Evolutionary conservation across 805 yeast species (phyloP).

Genomic region (Metschnikowia picachoensis): DNA sequence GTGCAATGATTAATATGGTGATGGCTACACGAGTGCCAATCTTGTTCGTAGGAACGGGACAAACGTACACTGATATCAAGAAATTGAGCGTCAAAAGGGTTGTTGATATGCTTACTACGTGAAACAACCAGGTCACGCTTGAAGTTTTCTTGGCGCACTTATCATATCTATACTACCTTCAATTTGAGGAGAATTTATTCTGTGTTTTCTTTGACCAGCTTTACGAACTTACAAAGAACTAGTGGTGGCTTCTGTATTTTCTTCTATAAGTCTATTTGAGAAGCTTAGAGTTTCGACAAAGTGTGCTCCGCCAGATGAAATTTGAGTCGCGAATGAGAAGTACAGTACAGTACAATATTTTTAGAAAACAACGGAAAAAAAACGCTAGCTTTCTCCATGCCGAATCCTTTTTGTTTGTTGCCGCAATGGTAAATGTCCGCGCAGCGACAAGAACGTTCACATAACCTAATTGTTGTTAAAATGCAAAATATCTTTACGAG

Average conservation of each 20-base stretch:
- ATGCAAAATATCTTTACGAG: too few relatives aligned
- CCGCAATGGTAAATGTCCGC: too few relatives aligned
- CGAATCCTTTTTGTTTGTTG: too few relatives aligned
- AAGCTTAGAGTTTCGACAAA: not conserved
- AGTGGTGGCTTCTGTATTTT: not conserved
- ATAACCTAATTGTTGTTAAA: too few relatives aligned
- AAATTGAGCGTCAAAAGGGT: conserved; percentile 91
- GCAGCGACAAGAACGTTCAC: too few relatives aligned
- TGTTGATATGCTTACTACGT: conserved; percentile 75
- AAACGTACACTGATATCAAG: conserved; percentile 90
- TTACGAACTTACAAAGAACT: not conserved
- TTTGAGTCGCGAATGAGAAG: too few relatives aligned
- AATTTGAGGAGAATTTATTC: not conserved
- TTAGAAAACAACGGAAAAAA: too few relatives aligned
- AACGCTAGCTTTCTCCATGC: too few relatives aligned
- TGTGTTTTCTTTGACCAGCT: not conserved
- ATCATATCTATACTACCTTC: not conserved
- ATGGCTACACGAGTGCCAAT: conserved; percentile 95
- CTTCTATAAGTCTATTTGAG: too few relatives aligned
- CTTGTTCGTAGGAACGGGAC: conserved; percentile 94
- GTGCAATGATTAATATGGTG: conserved; percentile 96
- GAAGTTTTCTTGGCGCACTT: too few relatives aligned
- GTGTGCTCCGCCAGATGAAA: too few relatives aligned
- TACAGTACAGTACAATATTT: too few relatives aligned
- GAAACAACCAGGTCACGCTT: not conserved